phyloP scores from a whole-genome alignment of 75 land plant genomes.

The Pseudotsuga menziesii region DNA sequence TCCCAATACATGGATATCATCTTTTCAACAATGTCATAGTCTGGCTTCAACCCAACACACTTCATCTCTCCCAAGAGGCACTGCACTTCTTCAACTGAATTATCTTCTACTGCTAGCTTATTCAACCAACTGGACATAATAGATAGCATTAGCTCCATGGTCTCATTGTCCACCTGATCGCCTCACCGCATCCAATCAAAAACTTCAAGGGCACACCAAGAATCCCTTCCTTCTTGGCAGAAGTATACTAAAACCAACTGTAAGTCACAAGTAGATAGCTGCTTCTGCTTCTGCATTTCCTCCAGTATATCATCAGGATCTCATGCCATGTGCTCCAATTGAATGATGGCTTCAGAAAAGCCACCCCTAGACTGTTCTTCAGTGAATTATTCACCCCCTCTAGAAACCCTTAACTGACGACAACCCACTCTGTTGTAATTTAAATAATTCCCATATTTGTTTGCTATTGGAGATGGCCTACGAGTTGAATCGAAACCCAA shows the following conservation, averaged over 20 bases:
- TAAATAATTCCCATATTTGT: conserved; percentile 1
- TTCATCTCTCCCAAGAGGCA: conserved; percentile 79
- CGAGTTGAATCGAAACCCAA: not conserved
- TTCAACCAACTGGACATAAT: conserved; percentile 80
- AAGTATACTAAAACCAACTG: conserved; percentile 81
- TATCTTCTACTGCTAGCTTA: conserved; percentile 54
- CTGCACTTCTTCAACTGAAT: conserved; percentile 62
- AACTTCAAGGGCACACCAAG: conserved; percentile 91
- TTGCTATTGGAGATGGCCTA: not conserved
- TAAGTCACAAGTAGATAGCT: conserved; percentile 65
- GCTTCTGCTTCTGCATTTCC: conserved; percentile 42
- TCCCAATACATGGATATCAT: conserved; percentile 80
- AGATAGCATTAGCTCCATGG: conserved; percentile 84
- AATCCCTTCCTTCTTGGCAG: conserved; percentile 82
- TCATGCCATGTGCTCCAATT: conserved; percentile 66
- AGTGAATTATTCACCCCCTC: not conserved
- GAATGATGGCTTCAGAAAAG: conserved; percentile 68
- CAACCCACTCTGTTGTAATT: not conserved
- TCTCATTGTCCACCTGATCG: conserved; percentile 73
- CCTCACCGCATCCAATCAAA: conserved; percentile 82
- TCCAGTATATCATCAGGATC: conserved; percentile 81
- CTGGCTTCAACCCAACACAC: conserved; percentile 73
- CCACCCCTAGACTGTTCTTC: conserved; percentile 37
- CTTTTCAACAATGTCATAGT: conserved; percentile 76
- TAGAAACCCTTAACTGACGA: not conserved